Base-by-base conservation (phyloP, 2,329 filamentous ascomycete species). In the Colletotrichum lentis region DNA sequence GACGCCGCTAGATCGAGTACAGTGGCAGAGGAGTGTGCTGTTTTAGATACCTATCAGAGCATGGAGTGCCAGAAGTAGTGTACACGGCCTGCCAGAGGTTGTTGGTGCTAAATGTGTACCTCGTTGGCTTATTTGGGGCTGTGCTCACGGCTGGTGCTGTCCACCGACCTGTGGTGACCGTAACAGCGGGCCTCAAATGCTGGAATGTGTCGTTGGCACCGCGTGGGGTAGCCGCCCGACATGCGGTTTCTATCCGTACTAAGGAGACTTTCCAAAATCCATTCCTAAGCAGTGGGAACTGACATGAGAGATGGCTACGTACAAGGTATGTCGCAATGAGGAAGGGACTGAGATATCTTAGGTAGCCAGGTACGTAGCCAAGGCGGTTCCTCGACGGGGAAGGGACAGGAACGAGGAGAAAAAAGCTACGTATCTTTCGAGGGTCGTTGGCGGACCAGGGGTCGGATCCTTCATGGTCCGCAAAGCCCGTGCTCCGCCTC, bases 401-500 rank as follows among this genome's bases (percentile, higher is more conserved):
- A 39, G n/a, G 35, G 50, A 37, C 7, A 14, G 6, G 16, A n/a
- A n/a, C 24, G n/a, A 31, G 31, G 12, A 54, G 37, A 3, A 10
- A 12, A 5, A 22, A 12, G 35, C 44, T 49, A 60, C 57, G 44
- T 60, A 50, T 46, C 57, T 24, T 35, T 44, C 35, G 27, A 44
- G 24, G 27, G 31, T 61, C 50, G 37, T 20, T 41, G 56, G 35
- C 41, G 24, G 52, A 63, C 44, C 39, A 57, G 67, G 66, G 67
- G 57, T 58, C 43, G 8, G 58, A 67, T 69, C 67, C 67, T 69
- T 58, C 46, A 3, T 47, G 37, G 57, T 59, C 46, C 64, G 57
- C 58, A 69, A 68, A 69, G 64, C 67, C 66, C 66, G 56, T 56
- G 50, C 54, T 73, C 72, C 74, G 76, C 73, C 76, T 74, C 75